phyloP scores from a whole-genome alignment of 1,139 yeast genomes.

The Zygosaccharomyces sapae region DNA sequence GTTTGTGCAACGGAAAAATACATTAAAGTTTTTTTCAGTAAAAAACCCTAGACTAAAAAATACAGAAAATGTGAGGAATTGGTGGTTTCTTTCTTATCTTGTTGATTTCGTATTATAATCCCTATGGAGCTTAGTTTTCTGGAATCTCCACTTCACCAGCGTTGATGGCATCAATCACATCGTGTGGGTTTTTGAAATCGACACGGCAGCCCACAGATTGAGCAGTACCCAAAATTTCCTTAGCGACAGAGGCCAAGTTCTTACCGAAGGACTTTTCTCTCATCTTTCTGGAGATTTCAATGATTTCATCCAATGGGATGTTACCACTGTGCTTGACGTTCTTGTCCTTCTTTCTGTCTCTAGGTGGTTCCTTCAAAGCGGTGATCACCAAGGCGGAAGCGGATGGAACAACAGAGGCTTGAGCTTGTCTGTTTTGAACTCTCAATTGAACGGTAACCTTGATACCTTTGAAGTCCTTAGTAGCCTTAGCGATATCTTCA shows the following conservation, averaged over 20 bases:
- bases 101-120: slow-evolving; percentile 14
- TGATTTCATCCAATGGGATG: slow-evolving; percentile 94
- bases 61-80: slow-evolving; percentile 28
- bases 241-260: slow-evolving; percentile 92
- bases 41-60: slow-evolving; percentile 38
- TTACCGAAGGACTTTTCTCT: slow-evolving; percentile 97
- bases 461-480: slow-evolving; percentile 98
- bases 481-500: slow-evolving; percentile 99
- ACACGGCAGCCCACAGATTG: slow-evolving; percentile 99
- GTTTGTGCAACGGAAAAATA: slow-evolving; percentile 21
- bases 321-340: slow-evolving; percentile 99
- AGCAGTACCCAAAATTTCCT: slow-evolving; percentile 99
- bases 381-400: slow-evolving; percentile 98
- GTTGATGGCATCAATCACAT: slow-evolving; percentile 94
- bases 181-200: slow-evolving; percentile 99
- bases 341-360: slow-evolving; percentile 99
- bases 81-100: slow-evolving; percentile 14
- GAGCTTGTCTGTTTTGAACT: slow-evolving; percentile 99
- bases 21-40: slow-evolving; percentile 25
- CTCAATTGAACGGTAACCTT: slow-evolving; percentile 98
- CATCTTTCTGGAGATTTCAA: slow-evolving; percentile 97
- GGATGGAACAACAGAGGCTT: slow-evolving; percentile 98
- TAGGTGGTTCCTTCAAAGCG: slow-evolving; percentile 99
- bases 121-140: slow-evolving; percentile 57
- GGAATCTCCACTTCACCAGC: slow-evolving; percentile 97